phyloP scores from a whole-genome alignment of 805 yeast genomes.

The Debaryomyces castellii region DNA sequence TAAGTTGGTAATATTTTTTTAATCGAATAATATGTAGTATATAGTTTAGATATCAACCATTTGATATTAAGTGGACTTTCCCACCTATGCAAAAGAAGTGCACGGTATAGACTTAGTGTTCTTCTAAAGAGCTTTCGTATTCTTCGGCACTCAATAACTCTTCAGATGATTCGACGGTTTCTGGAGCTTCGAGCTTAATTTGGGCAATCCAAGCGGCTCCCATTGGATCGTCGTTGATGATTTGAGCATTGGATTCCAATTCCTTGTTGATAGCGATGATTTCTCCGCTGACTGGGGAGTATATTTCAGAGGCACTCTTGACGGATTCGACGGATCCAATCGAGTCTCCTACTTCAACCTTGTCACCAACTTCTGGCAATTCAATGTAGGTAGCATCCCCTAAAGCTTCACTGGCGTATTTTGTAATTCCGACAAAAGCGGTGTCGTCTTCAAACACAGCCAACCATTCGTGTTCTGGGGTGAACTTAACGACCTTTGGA shows the following conservation, averaged over 20 bases:
- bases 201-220: slow-evolving; percentile 94
- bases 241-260: slow-evolving; percentile 68
- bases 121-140: slow-evolving; percentile 58
- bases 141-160: slow-evolving; percentile 54
- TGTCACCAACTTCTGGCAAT: slow-evolving; percentile 71
- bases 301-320: slow-evolving; percentile 90
- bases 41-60: neutral
- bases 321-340: slow-evolving; percentile 94
- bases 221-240: slow-evolving; percentile 85
- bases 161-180: slow-evolving; percentile 30
- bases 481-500: slow-evolving; percentile 60
- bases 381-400: slow-evolving; percentile 97
- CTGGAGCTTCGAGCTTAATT: slow-evolving; percentile 50
- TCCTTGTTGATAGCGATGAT: slow-evolving; percentile 67
- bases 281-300: slow-evolving; percentile 81
- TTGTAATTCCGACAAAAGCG: slow-evolving; percentile 87
- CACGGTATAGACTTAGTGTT: slow-evolving; percentile 18
- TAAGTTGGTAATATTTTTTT: neutral
- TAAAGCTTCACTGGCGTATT: slow-evolving; percentile 91
- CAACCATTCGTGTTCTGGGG: slow-evolving; percentile 94
- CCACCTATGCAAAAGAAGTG: neutral
- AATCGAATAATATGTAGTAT: neutral
- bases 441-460: slow-evolving; percentile 80
- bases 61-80: neutral
- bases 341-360: slow-evolving; percentile 69